phyloP scores from a whole-genome alignment of 306 rosid species.

The Vigna mungo region DNA sequence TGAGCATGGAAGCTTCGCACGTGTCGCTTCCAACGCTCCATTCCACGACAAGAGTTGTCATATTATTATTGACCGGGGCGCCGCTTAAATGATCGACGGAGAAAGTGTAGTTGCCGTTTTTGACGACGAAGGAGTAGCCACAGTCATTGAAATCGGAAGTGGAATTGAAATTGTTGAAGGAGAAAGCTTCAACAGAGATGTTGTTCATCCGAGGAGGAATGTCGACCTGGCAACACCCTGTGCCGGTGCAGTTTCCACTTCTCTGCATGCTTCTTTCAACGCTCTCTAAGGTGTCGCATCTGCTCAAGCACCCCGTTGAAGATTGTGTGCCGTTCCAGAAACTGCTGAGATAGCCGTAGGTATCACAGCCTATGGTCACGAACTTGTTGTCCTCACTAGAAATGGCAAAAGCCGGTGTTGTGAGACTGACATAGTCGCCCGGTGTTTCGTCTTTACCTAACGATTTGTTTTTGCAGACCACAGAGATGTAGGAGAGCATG shows the following conservation, averaged over 20 bases:
- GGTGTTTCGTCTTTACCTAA: fast-evolving
- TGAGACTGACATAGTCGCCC: neutral
- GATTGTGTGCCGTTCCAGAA: neutral
- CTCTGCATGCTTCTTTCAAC: neutral
- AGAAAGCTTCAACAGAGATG: neutral
- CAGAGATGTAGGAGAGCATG: neutral
- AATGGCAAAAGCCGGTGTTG: neutral
- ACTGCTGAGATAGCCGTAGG: neutral
- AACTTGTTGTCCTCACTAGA: slow-evolving; percentile 31
- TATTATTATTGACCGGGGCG: fast-evolving
- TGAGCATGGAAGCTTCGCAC: neutral
- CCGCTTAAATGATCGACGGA: neutral
- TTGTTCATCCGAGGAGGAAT: slow-evolving; percentile 4
- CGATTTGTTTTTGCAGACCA: neutral
- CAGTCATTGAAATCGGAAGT: neutral
- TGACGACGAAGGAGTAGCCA: slow-evolving; percentile 34
- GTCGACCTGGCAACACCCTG: slow-evolving; percentile 35
- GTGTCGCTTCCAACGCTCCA: slow-evolving; percentile 45
- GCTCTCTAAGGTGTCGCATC: neutral
- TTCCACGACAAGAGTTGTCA: slow-evolving; percentile 38
- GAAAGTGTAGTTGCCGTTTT: slow-evolving; percentile 40
- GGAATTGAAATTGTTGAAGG: neutral
- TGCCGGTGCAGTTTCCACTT: slow-evolving; percentile 5
- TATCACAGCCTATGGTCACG: neutral
- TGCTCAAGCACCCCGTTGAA: slow-evolving; percentile 21